Evolutionary conservation across 768 basidiomycete species (phyloP), one percentile per base, ranked within the genome.

Genomic region (Dioszegia aurantiaca): DNA sequence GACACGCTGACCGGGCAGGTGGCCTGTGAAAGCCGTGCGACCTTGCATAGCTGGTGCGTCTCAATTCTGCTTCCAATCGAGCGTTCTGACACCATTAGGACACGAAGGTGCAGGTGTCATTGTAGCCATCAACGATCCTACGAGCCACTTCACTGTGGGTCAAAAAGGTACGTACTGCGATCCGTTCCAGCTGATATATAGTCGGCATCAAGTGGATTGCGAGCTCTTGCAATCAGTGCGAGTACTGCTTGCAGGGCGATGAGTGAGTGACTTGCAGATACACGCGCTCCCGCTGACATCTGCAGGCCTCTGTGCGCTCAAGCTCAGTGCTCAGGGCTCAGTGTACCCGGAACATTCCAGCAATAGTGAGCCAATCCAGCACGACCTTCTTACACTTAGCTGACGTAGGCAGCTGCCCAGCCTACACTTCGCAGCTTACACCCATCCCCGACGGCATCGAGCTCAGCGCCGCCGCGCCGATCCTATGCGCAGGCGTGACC

Each of bases 31-130:
- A 28, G 54, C 66, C 36, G 62, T 55, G 43, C 54, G 59, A 45
- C 70, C 70, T 17, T 56, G 63, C 33, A 60, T 71, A 33, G 67
- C 63, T 36, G 67, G 90, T 0, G 19, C 21, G 40, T 42, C 9
- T 21, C 9, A 8, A 8, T 8, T 5, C 16, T 21, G 6, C 19
- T 8, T n/a, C 19, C 40, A 5, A 42, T 42, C 9, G 5, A 16
- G 19, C 14, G 9, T 8, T 8, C 40, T 42, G 40, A 42, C 21
- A 17, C 5, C 19, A 42, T n/a, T 21, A 42, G 40, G 40, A 21
- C 90, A 91, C 70, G 87, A 90, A 77, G 90, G 89, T 62, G 88
- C 89, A 12, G 89, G 90, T 17, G 78, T 81, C 41, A 78, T 94
- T 55, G 86, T 91, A 40, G 90, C 89, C 24, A 88, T 92, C 65